Evolutionary conservation across 345 rosid genomes (phyloP).

Genomic region (Triadica sebifera): DNA sequence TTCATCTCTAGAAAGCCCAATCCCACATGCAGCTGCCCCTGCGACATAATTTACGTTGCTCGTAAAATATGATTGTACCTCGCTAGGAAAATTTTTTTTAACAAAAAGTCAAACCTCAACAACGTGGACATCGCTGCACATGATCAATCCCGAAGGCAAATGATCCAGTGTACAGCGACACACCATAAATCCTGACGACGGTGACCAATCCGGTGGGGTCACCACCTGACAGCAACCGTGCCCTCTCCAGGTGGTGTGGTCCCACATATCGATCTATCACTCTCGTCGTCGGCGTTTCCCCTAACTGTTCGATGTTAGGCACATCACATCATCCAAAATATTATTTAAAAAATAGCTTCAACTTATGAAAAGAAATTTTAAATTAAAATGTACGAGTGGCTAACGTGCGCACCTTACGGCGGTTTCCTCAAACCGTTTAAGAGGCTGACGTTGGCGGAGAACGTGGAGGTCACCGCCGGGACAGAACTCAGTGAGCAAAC

Average conservation of each 20-base stretch:
- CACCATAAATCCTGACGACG: constrained; percentile 26
- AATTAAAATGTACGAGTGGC: neutral
- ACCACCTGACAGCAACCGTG: constrained; percentile 30
- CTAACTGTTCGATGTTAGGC: neutral
- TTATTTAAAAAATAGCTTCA: neutral
- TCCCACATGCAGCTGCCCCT: neutral
- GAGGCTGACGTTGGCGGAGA: constrained; percentile 79
- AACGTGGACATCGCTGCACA: constrained; percentile 26
- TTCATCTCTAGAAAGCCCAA: neutral
- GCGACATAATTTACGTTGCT: constrained; percentile 5
- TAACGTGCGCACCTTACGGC: constrained; percentile 66
- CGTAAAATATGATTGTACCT: constrained; percentile 1
- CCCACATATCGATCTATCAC: constrained; percentile 37
- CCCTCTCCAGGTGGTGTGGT: constrained; percentile 27
- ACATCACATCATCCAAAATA: neutral
- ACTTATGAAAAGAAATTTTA: neutral
- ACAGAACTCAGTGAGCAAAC: constrained; percentile 88
- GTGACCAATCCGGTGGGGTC: constrained; percentile 20
- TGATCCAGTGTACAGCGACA: constrained; percentile 17
- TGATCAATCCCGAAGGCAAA: constrained; percentile 18
- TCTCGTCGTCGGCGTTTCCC: constrained; percentile 11
- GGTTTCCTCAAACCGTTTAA: constrained; percentile 74
- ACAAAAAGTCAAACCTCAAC: neutral
- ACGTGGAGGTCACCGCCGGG: constrained; percentile 98
- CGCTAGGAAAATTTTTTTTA: neutral